Conservation (phyloP, 2,329 filamentous ascomycete genomes). For the Colletotrichum caudatum region DNA sequence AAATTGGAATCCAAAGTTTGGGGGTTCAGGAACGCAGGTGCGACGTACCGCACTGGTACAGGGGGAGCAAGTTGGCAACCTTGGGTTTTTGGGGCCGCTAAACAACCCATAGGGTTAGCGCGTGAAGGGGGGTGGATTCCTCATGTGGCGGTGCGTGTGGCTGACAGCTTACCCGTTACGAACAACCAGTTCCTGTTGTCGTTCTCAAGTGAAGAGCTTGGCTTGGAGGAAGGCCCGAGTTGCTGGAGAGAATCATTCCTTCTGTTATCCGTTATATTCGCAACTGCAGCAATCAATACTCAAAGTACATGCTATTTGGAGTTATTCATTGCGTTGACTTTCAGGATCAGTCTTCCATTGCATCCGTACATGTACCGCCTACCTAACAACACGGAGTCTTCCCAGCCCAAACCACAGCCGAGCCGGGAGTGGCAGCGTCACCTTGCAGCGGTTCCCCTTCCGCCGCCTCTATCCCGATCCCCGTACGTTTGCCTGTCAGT, state of each 20-base stretch:
- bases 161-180: slow-evolving; percentile 4
- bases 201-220: neutral
- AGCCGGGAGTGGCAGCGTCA: slow-evolving; percentile 17
- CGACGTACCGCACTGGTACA: slow-evolving; percentile 40
- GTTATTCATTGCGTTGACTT: neutral
- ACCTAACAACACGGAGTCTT: slow-evolving; percentile 8
- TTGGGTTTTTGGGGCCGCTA: slow-evolving; percentile 41
- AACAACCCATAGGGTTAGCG: slow-evolving; percentile 40
- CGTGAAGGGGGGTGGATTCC: slow-evolving; percentile 22
- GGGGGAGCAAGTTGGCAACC: slow-evolving; percentile 42
- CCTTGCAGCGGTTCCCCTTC: slow-evolving; percentile 32
- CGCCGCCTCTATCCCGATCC: slow-evolving; percentile 19
- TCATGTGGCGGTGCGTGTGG: slow-evolving; percentile 41
- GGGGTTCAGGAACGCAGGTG: slow-evolving; percentile 42
- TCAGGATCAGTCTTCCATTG: neutral
- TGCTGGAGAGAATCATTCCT: no score
- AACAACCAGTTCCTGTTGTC: neutral
- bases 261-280: neutral
- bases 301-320: neutral
- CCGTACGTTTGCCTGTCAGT: slow-evolving; percentile 14
- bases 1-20: slow-evolving; percentile 39
- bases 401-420: neutral
- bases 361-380: neutral
- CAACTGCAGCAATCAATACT: neutral
- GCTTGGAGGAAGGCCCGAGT: neutral